Evolutionary conservation across 176 grass and related monocot species (phyloP).

Genomic region (Melocanna baccifera): DNA sequence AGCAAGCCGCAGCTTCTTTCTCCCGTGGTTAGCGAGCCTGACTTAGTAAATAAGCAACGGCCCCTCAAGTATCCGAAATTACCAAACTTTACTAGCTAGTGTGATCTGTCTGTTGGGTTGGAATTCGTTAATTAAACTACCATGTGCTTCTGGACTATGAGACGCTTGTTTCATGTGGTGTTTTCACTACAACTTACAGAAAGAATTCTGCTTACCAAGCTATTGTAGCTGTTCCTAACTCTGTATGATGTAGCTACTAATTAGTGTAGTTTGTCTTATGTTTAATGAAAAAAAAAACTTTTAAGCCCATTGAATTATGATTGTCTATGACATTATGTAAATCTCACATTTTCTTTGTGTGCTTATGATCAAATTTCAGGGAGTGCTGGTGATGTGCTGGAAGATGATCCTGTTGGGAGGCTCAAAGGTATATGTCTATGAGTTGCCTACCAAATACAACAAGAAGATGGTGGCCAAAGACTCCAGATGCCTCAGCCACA

Average conservation of each 20-base stretch:
- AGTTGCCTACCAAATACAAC: conserved; percentile 69
- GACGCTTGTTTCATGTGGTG: background rate
- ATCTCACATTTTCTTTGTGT: background rate
- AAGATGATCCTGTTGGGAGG: conserved; percentile 72
- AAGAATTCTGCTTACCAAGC: background rate
- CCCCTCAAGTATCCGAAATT: background rate
- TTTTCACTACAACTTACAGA: background rate
- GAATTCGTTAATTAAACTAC: background rate
- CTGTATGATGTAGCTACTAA: background rate
- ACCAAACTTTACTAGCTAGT: background rate
- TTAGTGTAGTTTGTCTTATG: background rate
- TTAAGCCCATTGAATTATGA: background rate
- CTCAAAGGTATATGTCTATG: conserved; percentile 73
- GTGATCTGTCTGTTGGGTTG: background rate
- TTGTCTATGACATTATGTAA: background rate
- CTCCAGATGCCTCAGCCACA: conserved; percentile 66
- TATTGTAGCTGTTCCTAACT: background rate
- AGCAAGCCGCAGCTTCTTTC: too few relatives aligned
- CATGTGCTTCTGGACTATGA: background rate
- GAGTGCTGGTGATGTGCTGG: conserved; percentile 64
- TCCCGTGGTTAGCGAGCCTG: too few relatives aligned
- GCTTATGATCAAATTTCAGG: conserved; percentile 24
- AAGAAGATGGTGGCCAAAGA: conserved; percentile 68
- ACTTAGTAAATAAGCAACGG: background rate
- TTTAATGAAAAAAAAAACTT: background rate